Base-by-base conservation (phyloP, 495 filamentous ascomycete genomes). In the Jackrogersella minutella region DNA sequence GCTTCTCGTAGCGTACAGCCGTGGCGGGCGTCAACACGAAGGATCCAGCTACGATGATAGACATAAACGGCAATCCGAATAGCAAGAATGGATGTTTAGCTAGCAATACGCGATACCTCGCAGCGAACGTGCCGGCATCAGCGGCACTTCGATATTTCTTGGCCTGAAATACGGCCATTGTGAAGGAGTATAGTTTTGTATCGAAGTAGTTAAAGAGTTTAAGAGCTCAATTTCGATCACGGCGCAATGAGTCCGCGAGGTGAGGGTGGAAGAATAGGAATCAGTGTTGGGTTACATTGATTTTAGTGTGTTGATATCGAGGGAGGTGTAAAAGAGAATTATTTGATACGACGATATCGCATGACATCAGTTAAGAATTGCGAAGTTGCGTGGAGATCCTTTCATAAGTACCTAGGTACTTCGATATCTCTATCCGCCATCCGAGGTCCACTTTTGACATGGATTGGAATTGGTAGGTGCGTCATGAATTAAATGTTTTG, bases 21-120 rank as follows among this genome's bases (percentile, higher is more conserved):
- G 95, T 92, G 1, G 93, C 95, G 1, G 96, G 95, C 0, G 94
- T 97, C 11, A 99, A 84, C 62, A 93, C 90, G 78, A 99, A 99
- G 6, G 91, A 96, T 0, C 92, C 95, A 3, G 89, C 93, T n/a
- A 99, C 88, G 69, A 99, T 97, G 33, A 94, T 88, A 40, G 84
- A 79, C 71, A 98, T 85, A 79, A 99, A 99, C 11, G 95, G 95
- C n/a, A 98, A 81, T 5, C 95, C 95, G 76, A 99, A 99, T 52
- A 97, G 85, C 34, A 94, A 79, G 77, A 99, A 99, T 0, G 95
- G 95, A 67, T 91, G 91, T 62, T 84, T 87, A 16, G 81, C 73
- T 36, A 97, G 83, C 52, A 79, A 71, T 9, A 80, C 73, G 57
- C 95, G 90, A 80, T 99, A 99, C 19, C 84, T 79, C 37, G 89